A percentile compares a stretch with the other conserved stretches of the same genome.
phyloP scores from a whole-genome alignment of 208 protist species.

The Trypanosoma theileri region DNA sequence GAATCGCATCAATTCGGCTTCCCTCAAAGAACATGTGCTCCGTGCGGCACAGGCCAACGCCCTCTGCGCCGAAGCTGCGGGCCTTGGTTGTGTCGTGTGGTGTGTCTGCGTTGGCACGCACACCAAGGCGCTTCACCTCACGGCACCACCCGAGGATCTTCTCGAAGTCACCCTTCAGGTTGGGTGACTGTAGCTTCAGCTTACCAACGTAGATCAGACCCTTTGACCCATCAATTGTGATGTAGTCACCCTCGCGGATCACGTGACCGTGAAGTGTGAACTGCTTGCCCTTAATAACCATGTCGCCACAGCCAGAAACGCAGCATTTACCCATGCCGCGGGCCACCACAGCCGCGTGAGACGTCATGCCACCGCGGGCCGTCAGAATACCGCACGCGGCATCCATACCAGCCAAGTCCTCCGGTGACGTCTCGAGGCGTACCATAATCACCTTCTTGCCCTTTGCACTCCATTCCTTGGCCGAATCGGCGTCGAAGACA shows the following conservation, averaged over 20 bases:
- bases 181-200: slow-evolving; percentile 59
- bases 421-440: slow-evolving; percentile 93
- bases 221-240: slow-evolving; percentile 90
- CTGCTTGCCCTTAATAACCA: slow-evolving; percentile 65
- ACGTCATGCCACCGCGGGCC: slow-evolving; percentile 94
- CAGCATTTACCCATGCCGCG: slow-evolving; percentile 96
- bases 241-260: slow-evolving; percentile 82
- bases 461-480: slow-evolving; percentile 48
- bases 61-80: slow-evolving; percentile 89
- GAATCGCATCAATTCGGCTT: slow-evolving; percentile 80
- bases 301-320: slow-evolving; percentile 84
- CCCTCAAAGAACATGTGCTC: slow-evolving; percentile 97
- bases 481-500: slow-evolving; percentile 86
- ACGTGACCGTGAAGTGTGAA: slow-evolving; percentile 59
- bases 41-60: slow-evolving; percentile 94
- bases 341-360: slow-evolving; percentile 95
- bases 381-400: slow-evolving; percentile 91
- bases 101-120: slow-evolving; percentile 93
- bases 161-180: slow-evolving; percentile 77
- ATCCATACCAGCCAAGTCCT: slow-evolving; percentile 94
- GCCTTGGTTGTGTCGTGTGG: slow-evolving; percentile 74
- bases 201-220: slow-evolving; percentile 87
- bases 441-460: slow-evolving; percentile 91
- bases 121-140: slow-evolving; percentile 72
- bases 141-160: slow-evolving; percentile 80